A percentile compares a stretch with the other conserved stretches of the same genome.
These are phyloP conservation scores for Geosmithia flava DNA, from an alignment of 2,329 filamentous ascomycete species.

Conservation along the genomic window DNA sequence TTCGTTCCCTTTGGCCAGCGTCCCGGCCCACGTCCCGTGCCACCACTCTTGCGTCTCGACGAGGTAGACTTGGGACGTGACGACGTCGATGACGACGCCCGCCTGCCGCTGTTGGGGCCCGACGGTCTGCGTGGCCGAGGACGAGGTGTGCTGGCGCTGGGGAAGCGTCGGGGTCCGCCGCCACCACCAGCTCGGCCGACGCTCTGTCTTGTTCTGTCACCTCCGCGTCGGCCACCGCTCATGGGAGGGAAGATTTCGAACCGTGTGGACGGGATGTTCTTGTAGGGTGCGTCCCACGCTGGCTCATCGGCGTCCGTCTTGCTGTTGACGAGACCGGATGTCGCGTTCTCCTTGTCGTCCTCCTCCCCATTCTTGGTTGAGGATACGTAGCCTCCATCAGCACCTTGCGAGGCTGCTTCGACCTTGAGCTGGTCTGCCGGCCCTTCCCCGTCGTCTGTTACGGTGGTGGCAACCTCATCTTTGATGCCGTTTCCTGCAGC, in stretches of 20 bases:
- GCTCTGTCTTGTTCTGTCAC: conserved; percentile 29
- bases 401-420: conserved; percentile 11
- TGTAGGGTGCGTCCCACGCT: conserved; percentile 35
- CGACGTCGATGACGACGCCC: conserved; percentile 13
- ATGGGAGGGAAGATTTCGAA: conserved; percentile 71
- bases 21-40: conserved; percentile 51
- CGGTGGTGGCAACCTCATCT: neutral
- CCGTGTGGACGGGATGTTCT: conserved; percentile 52
- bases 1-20: conserved; percentile 58
- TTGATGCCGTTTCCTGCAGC: neutral
- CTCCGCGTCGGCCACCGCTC: conserved; percentile 28
- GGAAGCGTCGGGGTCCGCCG: conserved; percentile 6
- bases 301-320: conserved; percentile 10
- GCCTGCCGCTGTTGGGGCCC: conserved; percentile 10
- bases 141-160: conserved; percentile 12
- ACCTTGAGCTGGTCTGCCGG: conserved; percentile 7
- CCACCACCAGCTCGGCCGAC: conserved; percentile 22
- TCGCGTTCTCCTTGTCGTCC: conserved; percentile 19
- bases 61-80: conserved; percentile 27
- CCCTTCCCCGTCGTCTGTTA: neutral
- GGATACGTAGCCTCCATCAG: no score
- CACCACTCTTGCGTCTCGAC: conserved; percentile 42
- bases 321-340: neutral
- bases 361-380: neutral
- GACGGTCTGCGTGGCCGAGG: conserved; percentile 7